Percentiles rank a stretch among this genome's conserved stretches.
phyloP scores from a whole-genome alignment of 257 asterid genomes.

The Linderniella brevidens region DNA sequence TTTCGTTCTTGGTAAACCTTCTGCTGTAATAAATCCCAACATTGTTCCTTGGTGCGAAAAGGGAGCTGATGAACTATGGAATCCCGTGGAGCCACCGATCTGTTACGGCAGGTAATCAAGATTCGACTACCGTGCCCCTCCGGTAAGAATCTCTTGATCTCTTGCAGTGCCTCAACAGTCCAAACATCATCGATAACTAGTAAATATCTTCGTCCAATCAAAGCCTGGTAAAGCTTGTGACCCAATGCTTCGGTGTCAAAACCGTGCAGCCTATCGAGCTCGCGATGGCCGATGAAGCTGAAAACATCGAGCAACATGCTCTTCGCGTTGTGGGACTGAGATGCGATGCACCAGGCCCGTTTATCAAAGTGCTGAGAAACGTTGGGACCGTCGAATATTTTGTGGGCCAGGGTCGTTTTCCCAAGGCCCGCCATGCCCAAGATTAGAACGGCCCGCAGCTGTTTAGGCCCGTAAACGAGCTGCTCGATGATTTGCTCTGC shows the following conservation, averaged over 20 bases:
- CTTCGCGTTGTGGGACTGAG: conserved; percentile 11
- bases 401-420: conserved; percentile 20
- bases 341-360: conserved; percentile 13
- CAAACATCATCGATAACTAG: conserved; percentile 32
- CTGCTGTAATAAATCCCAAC: conserved; percentile 19
- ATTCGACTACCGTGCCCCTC: conserved; percentile 22
- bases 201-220: conserved; percentile 15
- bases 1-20: conserved; percentile 12
- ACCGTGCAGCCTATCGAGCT: conserved; percentile 3
- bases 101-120: conserved; percentile 17
- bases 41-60: conserved; percentile 4
- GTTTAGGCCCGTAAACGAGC: too few species aligned
- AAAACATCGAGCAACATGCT: conserved; percentile 12
- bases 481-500: too few species aligned
- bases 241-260: conserved; percentile 3
- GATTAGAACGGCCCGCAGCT: conserved; percentile 11
- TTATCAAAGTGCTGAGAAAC: conserved; percentile 11
- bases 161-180: conserved; percentile 14
- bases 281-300: neutral
- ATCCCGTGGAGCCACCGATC: conserved; percentile 5
- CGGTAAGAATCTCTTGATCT: conserved; percentile 1
- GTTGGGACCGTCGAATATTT: conserved; percentile 10
- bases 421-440: conserved; percentile 29
- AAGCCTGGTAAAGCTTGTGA: conserved; percentile 8
- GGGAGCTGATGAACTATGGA: conserved; percentile 9